phyloP scores from a whole-genome alignment of 306 rosid genomes.

The Spatholobus suberectus region DNA sequence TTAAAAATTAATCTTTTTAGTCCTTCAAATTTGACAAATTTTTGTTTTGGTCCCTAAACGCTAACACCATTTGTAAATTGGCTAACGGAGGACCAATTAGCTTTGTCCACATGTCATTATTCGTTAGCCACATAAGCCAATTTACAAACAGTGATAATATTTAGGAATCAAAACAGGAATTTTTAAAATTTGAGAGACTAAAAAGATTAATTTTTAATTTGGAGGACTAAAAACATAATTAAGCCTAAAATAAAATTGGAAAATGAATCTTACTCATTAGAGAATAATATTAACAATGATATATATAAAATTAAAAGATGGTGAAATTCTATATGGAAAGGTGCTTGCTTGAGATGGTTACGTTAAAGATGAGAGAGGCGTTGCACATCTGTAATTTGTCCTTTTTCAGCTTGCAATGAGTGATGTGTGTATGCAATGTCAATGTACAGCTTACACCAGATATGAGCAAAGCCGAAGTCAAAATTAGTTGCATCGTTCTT shows the following conservation, averaged over 20 bases:
- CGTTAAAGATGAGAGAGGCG: not conserved
- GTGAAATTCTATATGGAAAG: not conserved
- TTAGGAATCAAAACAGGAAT: too few relatives aligned
- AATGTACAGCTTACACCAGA: not conserved
- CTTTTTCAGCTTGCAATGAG: not conserved
- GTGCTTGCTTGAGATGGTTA: not conserved
- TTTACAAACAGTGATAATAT: too few relatives aligned
- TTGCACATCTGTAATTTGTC: not conserved
- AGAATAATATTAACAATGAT: not conserved
- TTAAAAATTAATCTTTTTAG: too few relatives aligned
- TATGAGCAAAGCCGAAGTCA: not conserved
- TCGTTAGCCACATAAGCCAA: too few relatives aligned
- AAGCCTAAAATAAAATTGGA: not conserved
- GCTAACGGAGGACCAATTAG: too few relatives aligned
- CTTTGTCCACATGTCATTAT: too few relatives aligned
- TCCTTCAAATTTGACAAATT: too few relatives aligned
- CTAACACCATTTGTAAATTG: too few relatives aligned
- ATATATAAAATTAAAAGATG: not conserved
- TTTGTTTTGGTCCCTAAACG: too few relatives aligned
- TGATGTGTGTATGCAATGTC: not conserved
- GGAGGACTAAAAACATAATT: too few relatives aligned
- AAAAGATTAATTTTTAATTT: too few relatives aligned
- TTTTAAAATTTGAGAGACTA: too few relatives aligned
- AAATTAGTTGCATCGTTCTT: not conserved
- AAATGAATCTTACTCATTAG: not conserved